Base-by-base conservation (phyloP, 176 grass and related monocot species). In the Musa beccarii region DNA sequence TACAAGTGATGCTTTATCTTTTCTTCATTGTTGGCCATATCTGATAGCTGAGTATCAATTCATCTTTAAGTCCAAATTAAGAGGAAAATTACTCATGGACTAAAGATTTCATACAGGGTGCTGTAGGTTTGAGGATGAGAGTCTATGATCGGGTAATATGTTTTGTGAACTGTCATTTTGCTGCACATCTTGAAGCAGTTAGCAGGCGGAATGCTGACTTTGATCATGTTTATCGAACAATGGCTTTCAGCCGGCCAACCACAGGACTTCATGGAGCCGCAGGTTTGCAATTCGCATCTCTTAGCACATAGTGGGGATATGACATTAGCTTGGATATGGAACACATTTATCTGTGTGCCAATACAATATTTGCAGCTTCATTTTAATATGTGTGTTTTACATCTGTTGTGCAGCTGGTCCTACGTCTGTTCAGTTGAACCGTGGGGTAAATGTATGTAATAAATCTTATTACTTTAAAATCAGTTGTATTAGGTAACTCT, bases 91-190 rank as follows among this genome's bases (percentile, higher is more conserved):
- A 56, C 10, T 70, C 11, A 29, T 71, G 25, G 10, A n/a, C 28
- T 79, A 79, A 59, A 22, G 9, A 20, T 73, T 56, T n/a, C 70
- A 56, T 86, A 71, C 84, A 97, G 94, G 90, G 94, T 87, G 90
- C 88, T 78, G 94, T 97, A 82, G 94, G 94, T 66, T 83, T 97
- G 81, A 97, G 88, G 84, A 97, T 97, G 83, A 97, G 90, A 84
- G 94, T 97, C 74, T 93, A 97, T 72, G 82, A 92, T 75, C 87
- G 88, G 61, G 79, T 79, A 78, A 93, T 97, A 81, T 97, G 94
- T 81, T 97, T 97, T 71, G 90, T 93, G 70, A 97, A 89, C 71
- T 92, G 89, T 75, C 94, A 97, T 93, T 97, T 93, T 84, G 90
- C 94, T 71, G 90, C 94, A 85, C 94, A 97, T 89, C 80, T 93